These are phyloP conservation scores for Fusarium compactum DNA, from an alignment of 2,329 filamentous ascomycete species.

Conservation along the genomic window DNA sequence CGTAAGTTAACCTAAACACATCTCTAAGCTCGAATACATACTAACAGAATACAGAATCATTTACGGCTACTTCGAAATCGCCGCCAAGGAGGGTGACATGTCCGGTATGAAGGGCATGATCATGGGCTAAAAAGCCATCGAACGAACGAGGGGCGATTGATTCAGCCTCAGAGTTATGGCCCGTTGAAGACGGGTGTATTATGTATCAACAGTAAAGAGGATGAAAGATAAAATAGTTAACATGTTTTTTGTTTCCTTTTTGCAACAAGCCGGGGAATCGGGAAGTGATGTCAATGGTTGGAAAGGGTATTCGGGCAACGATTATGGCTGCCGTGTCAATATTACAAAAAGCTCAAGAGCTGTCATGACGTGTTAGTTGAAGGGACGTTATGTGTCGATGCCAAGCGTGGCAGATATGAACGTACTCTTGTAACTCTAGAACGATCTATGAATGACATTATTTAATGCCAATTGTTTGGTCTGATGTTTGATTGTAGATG, in stretches of 20 bases:
- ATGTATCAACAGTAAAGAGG: slow-evolving; percentile 48
- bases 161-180: slow-evolving; percentile 38
- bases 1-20: slow-evolving; percentile 72
- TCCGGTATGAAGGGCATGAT: slow-evolving; percentile 81
- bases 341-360: slow-evolving; percentile 36
- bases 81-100: slow-evolving; percentile 97
- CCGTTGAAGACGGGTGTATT: slow-evolving; percentile 34
- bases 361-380: slow-evolving; percentile 42
- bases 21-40: not conserved
- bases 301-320: slow-evolving; percentile 41
- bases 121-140: slow-evolving; percentile 66
- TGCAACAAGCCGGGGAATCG: slow-evolving; percentile 42
- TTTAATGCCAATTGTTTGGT: slow-evolving; percentile 29
- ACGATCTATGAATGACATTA: slow-evolving; percentile 47
- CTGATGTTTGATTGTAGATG: not conserved
- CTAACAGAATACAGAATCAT: slow-evolving; percentile 80
- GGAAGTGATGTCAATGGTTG: slow-evolving; percentile 43
- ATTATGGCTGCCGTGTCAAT: slow-evolving; percentile 43
- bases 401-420: slow-evolving; percentile 21
- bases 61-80: slow-evolving; percentile 99
- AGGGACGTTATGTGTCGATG: slow-evolving; percentile 25
- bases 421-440: slow-evolving; percentile 41
- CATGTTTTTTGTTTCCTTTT: slow-evolving; percentile 47
- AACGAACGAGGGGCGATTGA: slow-evolving; percentile 39
- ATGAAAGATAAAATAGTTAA: slow-evolving; percentile 48